Evolutionary conservation across 2,329 filamentous ascomycete species (phyloP), one percentile per base, ranked within the genome.

Genomic region (Cyphellophora europaea): DNA sequence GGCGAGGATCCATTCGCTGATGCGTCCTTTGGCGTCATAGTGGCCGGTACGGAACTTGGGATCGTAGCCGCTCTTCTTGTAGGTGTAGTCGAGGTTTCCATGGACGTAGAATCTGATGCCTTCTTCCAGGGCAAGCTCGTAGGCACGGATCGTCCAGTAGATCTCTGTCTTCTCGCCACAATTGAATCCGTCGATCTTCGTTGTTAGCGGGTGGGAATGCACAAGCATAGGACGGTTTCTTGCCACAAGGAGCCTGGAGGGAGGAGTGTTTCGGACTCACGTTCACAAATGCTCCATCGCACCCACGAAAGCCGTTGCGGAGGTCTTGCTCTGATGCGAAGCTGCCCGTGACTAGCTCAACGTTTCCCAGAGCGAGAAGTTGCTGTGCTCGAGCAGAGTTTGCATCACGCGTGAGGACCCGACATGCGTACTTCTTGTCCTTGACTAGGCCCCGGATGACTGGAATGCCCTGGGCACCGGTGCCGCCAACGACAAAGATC

Each of bases 261-360:
- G n/a, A n/a, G n/a, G n/a, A n/a, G n/a, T n/a, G n/a, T n/a, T n/a
- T n/a, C n/a, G n/a, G n/a, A n/a, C n/a, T 25, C 21, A 25, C 21
- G 46, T 74, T 74, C 31, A 74, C 54, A 42, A 67, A 73, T 3
- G 67, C 67, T n/a, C 62, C 64, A 43, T 62, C 59, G 30, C 62
- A 63, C 4, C 61, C 65, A 6, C 47, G 45, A 45, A 70, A 66
- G 0, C 62, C 65, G 1, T 52, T 49, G 11, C 64, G 63, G 0
- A 72, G 61, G 38, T 57, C 51, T 0, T 43, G 38, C 44, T 72
- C 68, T 25, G 56, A 61, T 13, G 64, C 62, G 41, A 71, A 67
- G 2, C 61, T 65, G 18, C 71, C 71, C 34, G 60, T 48, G 5
- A 69, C 32, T 2, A 71, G 52, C 19, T 65, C 57, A n/a, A 73